Evolutionary conservation across 2,329 filamentous ascomycete species (phyloP).

Genomic region (Sporothrix brasiliensis): DNA sequence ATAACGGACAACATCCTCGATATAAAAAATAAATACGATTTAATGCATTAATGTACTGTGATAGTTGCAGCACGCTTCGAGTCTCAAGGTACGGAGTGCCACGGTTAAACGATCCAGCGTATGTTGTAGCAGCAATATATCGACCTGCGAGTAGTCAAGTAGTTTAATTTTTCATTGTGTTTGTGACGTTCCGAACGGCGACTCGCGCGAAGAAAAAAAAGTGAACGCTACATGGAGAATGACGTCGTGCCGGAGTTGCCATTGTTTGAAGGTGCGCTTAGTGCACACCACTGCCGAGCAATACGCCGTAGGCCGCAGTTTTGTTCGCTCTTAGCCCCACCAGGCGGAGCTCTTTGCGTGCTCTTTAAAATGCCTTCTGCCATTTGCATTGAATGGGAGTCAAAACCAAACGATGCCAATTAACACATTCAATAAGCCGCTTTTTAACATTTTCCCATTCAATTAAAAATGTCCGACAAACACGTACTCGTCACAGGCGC

Average conservation of each 20-base stretch:
- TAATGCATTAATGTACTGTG: too few species aligned
- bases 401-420: background rate
- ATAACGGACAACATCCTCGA: too few species aligned
- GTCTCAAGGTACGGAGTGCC: too few species aligned
- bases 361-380: background rate
- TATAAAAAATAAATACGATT: too few species aligned
- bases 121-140: too few species aligned
- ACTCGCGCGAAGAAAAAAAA: background rate
- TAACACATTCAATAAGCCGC: background rate
- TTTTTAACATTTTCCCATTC: background rate
- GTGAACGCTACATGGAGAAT: background rate
- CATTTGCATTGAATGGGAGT: background rate
- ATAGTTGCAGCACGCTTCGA: too few species aligned
- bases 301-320: background rate
- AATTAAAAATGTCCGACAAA: conserved; percentile 36
- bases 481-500: conserved; percentile 77
- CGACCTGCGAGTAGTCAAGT: too few species aligned
- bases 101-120: too few species aligned
- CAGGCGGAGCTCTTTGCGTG: background rate
- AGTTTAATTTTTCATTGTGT: too few species aligned
- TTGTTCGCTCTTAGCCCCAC: conserved; percentile 22
- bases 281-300: conserved; percentile 14
- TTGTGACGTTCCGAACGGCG: background rate
- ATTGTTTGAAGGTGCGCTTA: background rate
- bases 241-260: conserved; percentile 16